A percentile compares a stretch with the other conserved stretches of the same genome.
These are phyloP conservation scores for Fusarium nygamai DNA, from an alignment of 2,329 filamentous ascomycete genomes.

Conservation along the genomic window DNA sequence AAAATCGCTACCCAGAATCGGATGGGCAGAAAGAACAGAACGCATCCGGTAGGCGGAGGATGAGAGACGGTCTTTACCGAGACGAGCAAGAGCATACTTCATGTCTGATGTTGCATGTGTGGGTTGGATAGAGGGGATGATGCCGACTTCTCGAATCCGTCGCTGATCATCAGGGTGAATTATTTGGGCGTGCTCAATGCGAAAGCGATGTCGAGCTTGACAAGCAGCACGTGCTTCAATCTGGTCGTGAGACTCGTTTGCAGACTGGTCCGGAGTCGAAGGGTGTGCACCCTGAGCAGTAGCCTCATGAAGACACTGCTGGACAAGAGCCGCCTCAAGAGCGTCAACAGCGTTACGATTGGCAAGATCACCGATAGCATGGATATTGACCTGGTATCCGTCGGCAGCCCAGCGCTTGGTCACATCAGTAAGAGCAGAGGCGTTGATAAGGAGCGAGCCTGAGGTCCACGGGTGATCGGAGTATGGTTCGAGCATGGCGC, in stretches of 20 bases:
- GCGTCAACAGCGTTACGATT: slow-evolving; percentile 73
- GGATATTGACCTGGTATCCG: slow-evolving; percentile 76
- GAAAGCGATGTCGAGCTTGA: slow-evolving; percentile 66
- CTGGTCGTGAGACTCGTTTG: slow-evolving; percentile 10
- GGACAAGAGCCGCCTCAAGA: slow-evolving; percentile 65
- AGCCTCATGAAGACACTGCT: slow-evolving; percentile 57
- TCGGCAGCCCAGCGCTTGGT: slow-evolving; percentile 66
- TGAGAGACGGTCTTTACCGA: slow-evolving; percentile 64
- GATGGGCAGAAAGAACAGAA: slow-evolving; percentile 63
- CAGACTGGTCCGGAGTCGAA: not conserved
- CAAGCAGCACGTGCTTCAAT: slow-evolving; percentile 55
- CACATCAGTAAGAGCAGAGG: slow-evolving; percentile 64
- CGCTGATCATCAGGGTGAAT: slow-evolving; percentile 72
- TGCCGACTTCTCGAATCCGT: slow-evolving; percentile 66
- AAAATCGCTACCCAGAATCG: slow-evolving; percentile 75
- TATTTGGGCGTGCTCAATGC: slow-evolving; percentile 77
- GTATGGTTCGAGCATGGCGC: slow-evolving; percentile 77
- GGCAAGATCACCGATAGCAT: slow-evolving; percentile 76
- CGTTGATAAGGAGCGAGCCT: slow-evolving; percentile 74
- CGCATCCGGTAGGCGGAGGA: slow-evolving; percentile 73
- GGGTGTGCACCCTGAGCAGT: slow-evolving; percentile 26
- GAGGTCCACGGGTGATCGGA: slow-evolving; percentile 68
- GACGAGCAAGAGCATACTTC: slow-evolving; percentile 69
- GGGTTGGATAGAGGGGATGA: slow-evolving; percentile 76
- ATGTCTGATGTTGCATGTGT: slow-evolving; percentile 79